Conservation (phyloP, 139 green algal species). For the Chlamydomonas eustigma region DNA sequence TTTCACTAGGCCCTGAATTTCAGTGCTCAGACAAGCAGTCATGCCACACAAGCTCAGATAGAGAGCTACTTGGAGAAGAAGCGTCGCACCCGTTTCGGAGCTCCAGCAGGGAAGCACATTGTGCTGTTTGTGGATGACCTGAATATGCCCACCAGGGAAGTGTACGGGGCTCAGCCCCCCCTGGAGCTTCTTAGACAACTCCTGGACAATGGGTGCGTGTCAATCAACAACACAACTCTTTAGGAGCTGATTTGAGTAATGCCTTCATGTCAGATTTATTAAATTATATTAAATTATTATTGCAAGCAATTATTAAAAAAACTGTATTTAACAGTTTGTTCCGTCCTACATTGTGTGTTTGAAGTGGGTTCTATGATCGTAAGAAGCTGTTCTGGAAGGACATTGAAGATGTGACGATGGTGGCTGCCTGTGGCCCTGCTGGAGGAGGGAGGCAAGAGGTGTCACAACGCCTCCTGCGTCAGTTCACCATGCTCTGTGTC, state of each 20-base stretch:
- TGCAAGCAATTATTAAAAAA: no score
- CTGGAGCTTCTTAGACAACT: conserved; percentile 79
- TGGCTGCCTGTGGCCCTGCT: conserved; percentile 68
- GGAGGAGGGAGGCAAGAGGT: conserved; percentile 58
- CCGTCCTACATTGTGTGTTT: no score
- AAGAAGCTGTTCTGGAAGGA: conserved; percentile 86
- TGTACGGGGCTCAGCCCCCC: conserved; percentile 71
- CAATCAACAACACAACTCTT: no score
- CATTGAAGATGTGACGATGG: conserved; percentile 58
- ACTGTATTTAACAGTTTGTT: no score
- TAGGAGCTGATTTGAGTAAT: no score
- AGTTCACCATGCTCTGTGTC: conserved; percentile 69
- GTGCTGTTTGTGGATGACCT: conserved; percentile 86
- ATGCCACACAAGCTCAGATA: conserved; percentile 46
- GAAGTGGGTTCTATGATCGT: conserved; percentile 74
- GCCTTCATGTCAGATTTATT: no score
- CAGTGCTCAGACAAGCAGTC: conserved; percentile 59
- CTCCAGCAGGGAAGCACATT: conserved; percentile 49
- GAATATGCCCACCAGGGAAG: conserved; percentile 75
- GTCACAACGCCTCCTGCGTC: conserved; percentile 55
- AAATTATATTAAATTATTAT: no score
- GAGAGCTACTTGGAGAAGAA: conserved; percentile 75
- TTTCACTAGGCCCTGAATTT: conserved; percentile 50
- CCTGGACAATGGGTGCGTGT: conserved; percentile 56
- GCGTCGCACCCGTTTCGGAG: conserved; percentile 36